Base-by-base conservation (phyloP, 2,329 filamentous ascomycete genomes). In the Diplocarpon mali region DNA sequence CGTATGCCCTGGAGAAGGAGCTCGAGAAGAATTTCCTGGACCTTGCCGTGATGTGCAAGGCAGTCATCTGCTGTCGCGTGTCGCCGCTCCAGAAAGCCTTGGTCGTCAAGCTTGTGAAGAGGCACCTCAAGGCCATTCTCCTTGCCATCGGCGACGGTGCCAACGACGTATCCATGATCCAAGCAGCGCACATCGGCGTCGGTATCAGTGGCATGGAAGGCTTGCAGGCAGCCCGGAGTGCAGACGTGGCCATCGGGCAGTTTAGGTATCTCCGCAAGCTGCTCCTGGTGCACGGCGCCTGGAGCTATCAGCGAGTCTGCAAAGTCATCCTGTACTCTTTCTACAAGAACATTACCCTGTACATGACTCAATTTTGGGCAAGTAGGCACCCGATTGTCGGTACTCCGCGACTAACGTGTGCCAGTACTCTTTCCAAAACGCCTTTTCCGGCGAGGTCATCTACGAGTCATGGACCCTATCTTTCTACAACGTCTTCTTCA, bases 151-250 rank as follows among this genome's bases (percentile, higher is more conserved):
- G 92, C 55, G 92, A 98, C 59, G 92, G 92, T 53, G 92, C 92
- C 38, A 98, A 98, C 66, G 92, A 98, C 60, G 92, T 98, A n/a
- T 95, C 90, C 14, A 98, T 98, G 92, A 98, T 98, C 44, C 92
- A 98, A 69, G 92, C 92, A 10, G 92, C 92, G 11, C 92, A 98
- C 62, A 94, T 98, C 53, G 92, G 92, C 53, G 86, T 98, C 36
- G 92, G 92, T 65, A 98, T 98, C 64, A 95, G 88, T 60, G 92
- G 92, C 65, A 77, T 94, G 53, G 92, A 98, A 73, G 92, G 92
- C 72, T 78, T 98, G 0, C 92, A 98, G 67, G 92, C 92, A 38
- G 92, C 92, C 38, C 80, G 92, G 59, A 95, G 88, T 58, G 92
- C 92, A 46, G 92, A 98, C 67, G 87, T 98, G 38, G 82, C 89